Evolutionary conservation across 2,329 filamentous ascomycete genomes (phyloP), one percentile per base, ranked within the genome.

Genomic region (Epichloe uncinata): DNA sequence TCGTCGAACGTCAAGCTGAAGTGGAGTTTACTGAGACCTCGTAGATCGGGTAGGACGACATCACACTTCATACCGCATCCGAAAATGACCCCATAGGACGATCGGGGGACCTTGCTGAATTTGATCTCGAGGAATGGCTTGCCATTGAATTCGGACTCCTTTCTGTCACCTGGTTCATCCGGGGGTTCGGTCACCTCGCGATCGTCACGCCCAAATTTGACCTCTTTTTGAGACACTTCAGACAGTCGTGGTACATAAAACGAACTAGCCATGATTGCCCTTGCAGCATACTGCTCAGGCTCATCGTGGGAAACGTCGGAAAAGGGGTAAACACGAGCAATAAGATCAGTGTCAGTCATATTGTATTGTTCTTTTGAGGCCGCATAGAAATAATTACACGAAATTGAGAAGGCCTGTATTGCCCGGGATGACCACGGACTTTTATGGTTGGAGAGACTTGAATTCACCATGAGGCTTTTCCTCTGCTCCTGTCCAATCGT

Each of bases 1-100:
- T 18, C 50, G 38, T 60, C 57, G 45, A 60, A 59, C 9, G 57
- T 58, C 4, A 59, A 18, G 41, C 52, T 55, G 35, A 57, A 52
- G 45, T 58, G 56, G 22, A 26, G 5, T 5, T 50, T 43, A 49
- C 48, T 52, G 3, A 56, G 36, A 34, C 42, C 44, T 22, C 42
- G 37, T 4, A 52, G 3, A 41, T 34, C 37, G n/a, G 47, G 47
- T 15, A 57, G 26, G n/a, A 55, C 18, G 33, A 58, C 47, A 38
- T 58, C 54, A 45, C 55, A 50, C 2, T 52, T 50, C 11, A 33
- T 42, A 20, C 51, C 44, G 9, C 36, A 52, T 13, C 57, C 56
- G 26, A 57, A 56, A 34, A 56, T 15, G 20, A 57, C 7, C 11
- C 57, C 54, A 5, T 42, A 36, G 1, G 38, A n/a, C 3, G 54